These are phyloP conservation scores for Alloascoidea hylecoeti DNA, from an alignment of 805 yeast species.

Conservation along the genomic window DNA sequence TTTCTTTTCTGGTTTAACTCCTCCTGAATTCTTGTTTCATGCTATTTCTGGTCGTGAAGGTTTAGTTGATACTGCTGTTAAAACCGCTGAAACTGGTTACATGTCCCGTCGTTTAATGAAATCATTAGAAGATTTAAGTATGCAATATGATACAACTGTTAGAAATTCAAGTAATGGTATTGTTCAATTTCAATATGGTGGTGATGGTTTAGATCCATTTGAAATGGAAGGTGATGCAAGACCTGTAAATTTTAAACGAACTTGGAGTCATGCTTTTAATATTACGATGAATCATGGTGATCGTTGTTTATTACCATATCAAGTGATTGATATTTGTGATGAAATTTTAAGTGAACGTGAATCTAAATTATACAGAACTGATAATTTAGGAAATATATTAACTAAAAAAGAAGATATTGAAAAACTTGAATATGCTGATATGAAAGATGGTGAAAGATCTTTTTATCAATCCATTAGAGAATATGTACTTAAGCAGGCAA, in stretches of 20 bases:
- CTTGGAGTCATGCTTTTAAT: constrained; percentile 87
- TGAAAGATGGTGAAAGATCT: constrained; percentile 74
- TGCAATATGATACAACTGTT: constrained; percentile 88
- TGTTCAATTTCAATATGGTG: constrained; percentile 96
- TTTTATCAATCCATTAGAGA: constrained; percentile 67
- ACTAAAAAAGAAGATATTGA: constrained; percentile 24
- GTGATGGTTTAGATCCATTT: constrained; percentile 95
- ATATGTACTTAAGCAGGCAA: constrained; percentile 45
- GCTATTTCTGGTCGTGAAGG: constrained; percentile 99
- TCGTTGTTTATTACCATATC: constrained; percentile 51
- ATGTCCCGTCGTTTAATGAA: constrained; percentile 98
- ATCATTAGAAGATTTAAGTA: constrained; percentile 88
- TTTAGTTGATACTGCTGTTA: constrained; percentile 97
- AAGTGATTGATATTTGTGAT: constrained; percentile 43
- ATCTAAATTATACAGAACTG: constrained; percentile 44
- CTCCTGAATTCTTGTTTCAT: constrained; percentile 95
- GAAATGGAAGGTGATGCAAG: constrained; percentile 99
- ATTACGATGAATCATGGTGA: constrained; percentile 48
- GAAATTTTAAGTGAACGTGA: constrained; percentile 48
- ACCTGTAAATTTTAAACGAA: constrained; percentile 86
- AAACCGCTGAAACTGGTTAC: constrained; percentile 98
- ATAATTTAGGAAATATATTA: constrained; percentile 51
- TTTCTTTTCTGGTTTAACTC: constrained; percentile 84
- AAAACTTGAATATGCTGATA: constrained; percentile 61
- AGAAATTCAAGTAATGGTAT: constrained; percentile 93